Evolutionary conservation across 202 grass and related monocot species (phyloP).

Genomic region (Setaria viridis): DNA sequence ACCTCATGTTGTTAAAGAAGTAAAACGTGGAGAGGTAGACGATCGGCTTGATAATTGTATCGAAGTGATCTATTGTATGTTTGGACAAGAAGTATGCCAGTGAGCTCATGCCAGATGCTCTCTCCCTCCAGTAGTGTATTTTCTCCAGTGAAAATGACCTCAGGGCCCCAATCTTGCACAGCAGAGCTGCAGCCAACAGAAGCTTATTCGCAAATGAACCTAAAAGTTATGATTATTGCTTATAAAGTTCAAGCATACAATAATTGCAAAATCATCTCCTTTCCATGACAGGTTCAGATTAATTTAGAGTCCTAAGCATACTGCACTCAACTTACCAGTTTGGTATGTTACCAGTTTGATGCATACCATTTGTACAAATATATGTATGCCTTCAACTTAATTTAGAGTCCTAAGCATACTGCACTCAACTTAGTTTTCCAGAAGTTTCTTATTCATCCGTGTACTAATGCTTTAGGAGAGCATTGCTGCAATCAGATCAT

Average conservation of each 20-base stretch:
- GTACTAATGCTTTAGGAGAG: too few relatives aligned
- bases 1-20: constrained; percentile 96
- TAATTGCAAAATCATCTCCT: background rate
- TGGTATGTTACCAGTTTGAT: background rate
- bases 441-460: too few relatives aligned
- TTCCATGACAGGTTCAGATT: constrained; percentile 1
- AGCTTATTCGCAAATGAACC: constrained; percentile 27
- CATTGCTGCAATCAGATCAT: too few relatives aligned
- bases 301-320: background rate
- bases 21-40: constrained; percentile 98
- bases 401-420: too few relatives aligned
- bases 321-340: background rate
- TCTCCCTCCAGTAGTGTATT: constrained; percentile 90
- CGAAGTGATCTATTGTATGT: constrained; percentile 93
- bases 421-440: too few relatives aligned
- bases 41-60: constrained; percentile 85
- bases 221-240: background rate
- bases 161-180: constrained; percentile 92
- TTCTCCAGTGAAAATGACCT: constrained; percentile 89
- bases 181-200: constrained; percentile 60
- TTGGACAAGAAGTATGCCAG: constrained; percentile 89
- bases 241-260: background rate
- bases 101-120: constrained; percentile 90
- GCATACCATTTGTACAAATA: background rate
- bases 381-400: background rate